phyloP scores from a whole-genome alignment of 805 yeast genomes.

The Phaffomyces opuntiae region DNA sequence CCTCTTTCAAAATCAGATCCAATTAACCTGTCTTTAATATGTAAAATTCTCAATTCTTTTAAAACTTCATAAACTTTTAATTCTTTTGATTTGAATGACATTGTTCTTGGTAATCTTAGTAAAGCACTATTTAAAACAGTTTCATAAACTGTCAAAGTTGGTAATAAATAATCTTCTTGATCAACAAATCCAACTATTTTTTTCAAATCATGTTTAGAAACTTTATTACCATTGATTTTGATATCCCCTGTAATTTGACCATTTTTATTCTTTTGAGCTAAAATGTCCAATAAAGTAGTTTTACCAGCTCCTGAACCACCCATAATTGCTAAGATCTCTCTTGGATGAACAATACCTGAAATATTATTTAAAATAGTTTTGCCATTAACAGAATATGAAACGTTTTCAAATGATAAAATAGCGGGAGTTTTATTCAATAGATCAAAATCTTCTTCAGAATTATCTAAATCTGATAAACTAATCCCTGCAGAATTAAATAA shows the following conservation, averaged over 20 bases:
- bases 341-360: slow-evolving; percentile 75
- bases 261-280: slow-evolving; percentile 81
- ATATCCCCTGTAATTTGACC: slow-evolving; percentile 66
- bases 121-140: slow-evolving; percentile 90
- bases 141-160: slow-evolving; percentile 93
- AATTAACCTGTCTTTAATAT: slow-evolving; percentile 76
- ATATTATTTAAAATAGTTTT: slow-evolving; percentile 52
- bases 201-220: slow-evolving; percentile 38
- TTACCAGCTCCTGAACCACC: slow-evolving; percentile 99
- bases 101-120: slow-evolving; percentile 72
- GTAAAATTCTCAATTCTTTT: slow-evolving; percentile 74
- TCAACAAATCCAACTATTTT: slow-evolving; percentile 89
- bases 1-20: slow-evolving; percentile 91
- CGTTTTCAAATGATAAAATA: slow-evolving; percentile 65
- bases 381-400: slow-evolving; percentile 52
- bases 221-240: slow-evolving; percentile 63
- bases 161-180: slow-evolving; percentile 85
- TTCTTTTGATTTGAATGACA: slow-evolving; percentile 69
- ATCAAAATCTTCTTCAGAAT: slow-evolving; percentile 29
- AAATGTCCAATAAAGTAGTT: slow-evolving; percentile 84
- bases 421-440: slow-evolving; percentile 57
- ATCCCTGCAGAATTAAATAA: slow-evolving; percentile 37
- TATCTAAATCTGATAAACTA: slow-evolving; percentile 20
- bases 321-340: slow-evolving; percentile 91
- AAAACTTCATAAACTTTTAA: slow-evolving; percentile 79